These are phyloP conservation scores for Russula brevipes DNA, from an alignment of 768 basidiomycete genomes.

Conservation along the genomic window DNA sequence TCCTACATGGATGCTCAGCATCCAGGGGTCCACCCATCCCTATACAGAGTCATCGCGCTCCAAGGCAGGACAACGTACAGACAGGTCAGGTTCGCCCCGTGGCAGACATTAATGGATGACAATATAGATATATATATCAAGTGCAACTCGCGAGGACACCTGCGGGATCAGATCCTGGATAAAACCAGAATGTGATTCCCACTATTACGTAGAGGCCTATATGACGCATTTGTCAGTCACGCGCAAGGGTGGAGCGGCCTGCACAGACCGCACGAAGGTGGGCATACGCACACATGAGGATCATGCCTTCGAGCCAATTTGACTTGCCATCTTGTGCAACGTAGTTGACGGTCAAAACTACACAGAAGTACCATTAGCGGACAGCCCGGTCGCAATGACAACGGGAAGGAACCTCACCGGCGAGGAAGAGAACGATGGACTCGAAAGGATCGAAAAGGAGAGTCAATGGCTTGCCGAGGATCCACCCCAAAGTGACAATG, in stretches of 20 bases:
- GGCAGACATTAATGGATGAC: too few relatives aligned
- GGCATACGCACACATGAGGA: constrained; percentile 54
- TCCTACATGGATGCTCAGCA: too few relatives aligned
- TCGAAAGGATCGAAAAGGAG: constrained; percentile 49
- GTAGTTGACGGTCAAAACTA: not conserved
- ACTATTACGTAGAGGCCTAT: constrained; percentile 69
- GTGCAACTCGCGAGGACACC: constrained; percentile 13
- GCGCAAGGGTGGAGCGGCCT: too few relatives aligned
- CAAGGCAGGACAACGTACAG: too few relatives aligned
- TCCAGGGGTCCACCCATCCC: too few relatives aligned
- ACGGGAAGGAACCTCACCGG: constrained; percentile 31
- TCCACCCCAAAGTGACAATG: constrained; percentile 75
- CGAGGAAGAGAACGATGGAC: not conserved
- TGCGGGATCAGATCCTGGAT: constrained; percentile 32
- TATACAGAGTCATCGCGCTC: too few relatives aligned
- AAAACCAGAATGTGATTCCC: constrained; percentile 64
- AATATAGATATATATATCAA: too few relatives aligned
- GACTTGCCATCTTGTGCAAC: not conserved
- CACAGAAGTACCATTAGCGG: not conserved
- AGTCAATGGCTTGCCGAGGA: constrained; percentile 70
- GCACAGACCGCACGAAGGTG: not conserved
- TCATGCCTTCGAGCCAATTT: constrained; percentile 58
- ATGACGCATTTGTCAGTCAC: constrained; percentile 10
- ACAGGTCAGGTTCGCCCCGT: too few relatives aligned
- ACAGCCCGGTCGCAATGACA: not conserved